Conservation (phyloP, 352 stramenopile genomes). For the Pythium dissimile region DNA sequence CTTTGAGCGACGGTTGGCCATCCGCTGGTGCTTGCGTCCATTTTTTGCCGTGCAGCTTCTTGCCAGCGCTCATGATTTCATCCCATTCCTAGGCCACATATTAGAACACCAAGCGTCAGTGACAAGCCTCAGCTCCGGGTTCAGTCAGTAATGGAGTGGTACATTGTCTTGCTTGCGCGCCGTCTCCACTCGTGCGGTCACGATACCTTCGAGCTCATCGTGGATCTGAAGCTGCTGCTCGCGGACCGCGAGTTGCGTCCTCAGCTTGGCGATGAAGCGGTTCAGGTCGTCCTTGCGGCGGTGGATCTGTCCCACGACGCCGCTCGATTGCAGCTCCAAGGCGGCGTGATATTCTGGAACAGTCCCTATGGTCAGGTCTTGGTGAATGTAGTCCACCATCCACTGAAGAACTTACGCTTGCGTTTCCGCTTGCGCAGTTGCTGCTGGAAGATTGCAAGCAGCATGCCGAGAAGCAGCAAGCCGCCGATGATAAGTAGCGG, state of each 20-base stretch:
- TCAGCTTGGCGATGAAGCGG: conserved; percentile 53
- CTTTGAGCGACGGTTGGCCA: conserved; percentile 23
- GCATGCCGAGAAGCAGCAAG: conserved; percentile 31
- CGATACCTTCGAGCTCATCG: conserved; percentile 61
- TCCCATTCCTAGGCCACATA: conserved; percentile 43
- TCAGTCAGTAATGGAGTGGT: not conserved
- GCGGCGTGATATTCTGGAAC: conserved; percentile 51
- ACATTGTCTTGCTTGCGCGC: conserved; percentile 47
- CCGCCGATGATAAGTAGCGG: conserved; percentile 41
- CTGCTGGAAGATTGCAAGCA: conserved; percentile 33
- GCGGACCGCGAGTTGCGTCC: conserved; percentile 38
- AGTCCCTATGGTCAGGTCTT: too few species aligned
- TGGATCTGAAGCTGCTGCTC: conserved; percentile 60
- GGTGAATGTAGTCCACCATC: too few species aligned
- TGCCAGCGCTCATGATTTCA: conserved; percentile 59
- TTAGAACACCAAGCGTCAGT: not conserved
- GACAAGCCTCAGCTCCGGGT: not conserved
- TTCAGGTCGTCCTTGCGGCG: conserved; percentile 60
- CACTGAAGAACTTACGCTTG: conserved; percentile 15
- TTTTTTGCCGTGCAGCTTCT: conserved; percentile 58
- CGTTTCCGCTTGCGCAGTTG: conserved; percentile 5
- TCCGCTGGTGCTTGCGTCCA: conserved; percentile 40
- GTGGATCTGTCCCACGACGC: conserved; percentile 46
- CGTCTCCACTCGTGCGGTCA: conserved; percentile 53
- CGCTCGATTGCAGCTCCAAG: conserved; percentile 33